Evolutionary conservation across 2,329 filamentous ascomycete species (phyloP), one percentile per base, ranked within the genome.

Genomic region (Hymenoscyphus linearis): DNA sequence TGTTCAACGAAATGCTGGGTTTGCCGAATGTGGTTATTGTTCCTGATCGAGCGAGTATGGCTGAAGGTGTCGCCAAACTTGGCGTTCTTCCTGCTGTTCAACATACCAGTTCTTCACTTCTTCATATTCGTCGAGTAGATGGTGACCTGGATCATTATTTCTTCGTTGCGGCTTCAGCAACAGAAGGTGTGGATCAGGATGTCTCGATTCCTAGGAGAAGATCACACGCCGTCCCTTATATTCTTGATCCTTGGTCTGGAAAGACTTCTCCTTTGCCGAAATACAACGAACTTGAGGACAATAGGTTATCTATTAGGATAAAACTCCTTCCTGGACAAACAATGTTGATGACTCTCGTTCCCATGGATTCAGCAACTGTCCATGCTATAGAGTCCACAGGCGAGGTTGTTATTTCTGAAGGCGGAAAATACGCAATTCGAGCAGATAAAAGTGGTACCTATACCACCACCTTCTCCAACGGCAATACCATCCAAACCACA

Each of bases 11-110:
- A 22, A 57, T 57, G 55, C 55, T 57, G 4, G 25, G 2, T 4
- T 25, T 57, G 3, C 14, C 55, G 25, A 57, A 57, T 50, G 55
- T 57, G 5, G 55, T 57, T 25, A 57, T 44, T 31, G 55, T 57
- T 25, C 55, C 55, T 7, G 55, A 57, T 22, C 22, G 55, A 1
- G 55, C 55, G 7, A 27, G 22, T 3, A 57, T 57, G 55, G 55
- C 36, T 9, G 37, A 26, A 7, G 55, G 55, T 12, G 55, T 57
- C n/a, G 40, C 37, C 4, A 31, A 50, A 50, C 25, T 57, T 14
- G 55, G 55, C 34, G 37, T 57, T 16, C 12, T 16, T 7, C 25
- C 55, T 13, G 55, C 47, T 4, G 55, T 57, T 18, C 55, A 50
- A 13, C 55, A 57, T 37, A 14, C 22, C 13, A 37, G 22, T 34